phyloP scores from a whole-genome alignment of 2,329 filamentous ascomycete species.

The Penicillium vulpinum region DNA sequence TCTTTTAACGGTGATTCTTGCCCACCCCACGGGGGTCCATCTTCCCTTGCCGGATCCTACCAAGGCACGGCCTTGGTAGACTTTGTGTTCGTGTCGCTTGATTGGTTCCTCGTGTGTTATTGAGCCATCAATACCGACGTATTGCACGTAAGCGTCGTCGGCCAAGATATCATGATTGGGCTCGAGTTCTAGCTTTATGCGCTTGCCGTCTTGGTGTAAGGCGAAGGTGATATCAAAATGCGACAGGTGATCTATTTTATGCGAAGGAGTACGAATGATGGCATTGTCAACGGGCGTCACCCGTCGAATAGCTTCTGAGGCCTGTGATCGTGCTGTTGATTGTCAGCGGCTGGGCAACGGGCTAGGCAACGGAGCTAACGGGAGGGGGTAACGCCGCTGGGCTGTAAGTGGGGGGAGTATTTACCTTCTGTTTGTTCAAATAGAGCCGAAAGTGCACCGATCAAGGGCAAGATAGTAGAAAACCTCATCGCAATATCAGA shows the following conservation, averaged over 20 bases:
- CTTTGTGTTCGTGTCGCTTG: constrained; percentile 70
- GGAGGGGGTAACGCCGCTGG: background rate
- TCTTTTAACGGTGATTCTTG: constrained; percentile 71
- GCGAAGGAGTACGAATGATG: constrained; percentile 73
- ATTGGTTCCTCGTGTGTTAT: constrained; percentile 68
- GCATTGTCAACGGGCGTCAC: constrained; percentile 73
- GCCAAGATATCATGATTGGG: constrained; percentile 90
- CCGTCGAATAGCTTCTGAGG: constrained; percentile 74
- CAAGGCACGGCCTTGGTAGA: constrained; percentile 80
- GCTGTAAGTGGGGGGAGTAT: background rate
- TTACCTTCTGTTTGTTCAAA: constrained; percentile 20
- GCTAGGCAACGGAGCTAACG: background rate
- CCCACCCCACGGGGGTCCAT: constrained; percentile 85
- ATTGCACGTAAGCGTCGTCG: constrained; percentile 70
- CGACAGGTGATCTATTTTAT: constrained; percentile 76
- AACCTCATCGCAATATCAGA: constrained; percentile 21
- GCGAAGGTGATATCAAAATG: constrained; percentile 83
- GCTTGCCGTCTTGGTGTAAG: constrained; percentile 65
- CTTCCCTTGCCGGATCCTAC: constrained; percentile 62
- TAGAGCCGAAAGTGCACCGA: constrained; percentile 18
- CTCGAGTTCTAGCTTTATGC: constrained; percentile 76
- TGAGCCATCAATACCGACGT: constrained; percentile 70
- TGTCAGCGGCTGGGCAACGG: constrained; percentile 3
- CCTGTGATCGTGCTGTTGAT: constrained; percentile 64
- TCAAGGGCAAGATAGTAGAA: constrained; percentile 15